Evolutionary conservation across 352 stramenopile species (phyloP), one percentile per base, ranked within the genome.

Genomic region (Phytophthora cryptogea): DNA sequence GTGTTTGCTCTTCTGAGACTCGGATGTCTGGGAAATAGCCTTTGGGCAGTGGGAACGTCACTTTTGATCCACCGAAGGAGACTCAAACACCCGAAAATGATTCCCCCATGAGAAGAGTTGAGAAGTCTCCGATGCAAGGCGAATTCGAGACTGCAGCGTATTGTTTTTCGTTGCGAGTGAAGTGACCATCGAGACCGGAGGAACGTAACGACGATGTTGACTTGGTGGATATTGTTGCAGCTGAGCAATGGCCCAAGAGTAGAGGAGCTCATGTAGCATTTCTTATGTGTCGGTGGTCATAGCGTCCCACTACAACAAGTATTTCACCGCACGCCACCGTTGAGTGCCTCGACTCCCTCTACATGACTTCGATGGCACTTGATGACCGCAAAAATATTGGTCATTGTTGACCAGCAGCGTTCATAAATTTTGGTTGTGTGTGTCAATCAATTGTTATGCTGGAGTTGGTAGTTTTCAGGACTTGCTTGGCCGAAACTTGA

Each of bases 31-130:
- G 26, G 30, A 62, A 53, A 42, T 59, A 68, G 27, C 49, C 64
- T 14, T 48, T 40, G 1, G 64, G 64, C 20, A 68, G 35, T 23
- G 53, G 59, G 45, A 72, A 59, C 13, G 37, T 37, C 28, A 55
- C 16, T 8, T 60, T 66, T 7, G 30, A 8, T 13, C 14, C 13
- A 7, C 14, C 10, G 0, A 50, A 27, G 28, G 54, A 62, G 11
- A 62, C 17, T 9, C 36, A 26, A 13, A 31, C 13, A 26, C 44
- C 44, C n/a, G 44, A 62, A 28, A 48, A 54, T 17, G 54, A 33
- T 28, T 63, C 54, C 45, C 51, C 45, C 54, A 63, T 63, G 31
- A 17, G 5, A 14, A n/a, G 20, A 23, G 20, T 23, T 23, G 20
- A 23, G 5, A 37, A 31, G 31, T 36, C 44, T 46, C 26, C 8